These are phyloP conservation scores for Zizania palustris DNA, from an alignment of 202 grass and related monocot genomes.

Conservation along the genomic window DNA sequence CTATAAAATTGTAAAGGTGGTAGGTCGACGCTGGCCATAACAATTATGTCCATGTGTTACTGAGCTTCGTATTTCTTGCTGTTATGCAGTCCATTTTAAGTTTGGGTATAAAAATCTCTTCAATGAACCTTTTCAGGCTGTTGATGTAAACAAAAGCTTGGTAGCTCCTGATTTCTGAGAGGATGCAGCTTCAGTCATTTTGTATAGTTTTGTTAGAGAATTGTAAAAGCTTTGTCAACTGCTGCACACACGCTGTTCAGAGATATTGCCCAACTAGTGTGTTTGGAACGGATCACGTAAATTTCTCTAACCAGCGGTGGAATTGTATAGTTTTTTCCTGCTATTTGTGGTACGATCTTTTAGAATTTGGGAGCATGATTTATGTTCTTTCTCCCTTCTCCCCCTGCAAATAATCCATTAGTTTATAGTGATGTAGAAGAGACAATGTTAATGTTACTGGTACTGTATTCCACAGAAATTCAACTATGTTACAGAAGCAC, in stretches of 20 bases:
- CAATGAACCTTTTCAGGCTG: slow-evolving; percentile 23
- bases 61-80: neutral
- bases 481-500: neutral
- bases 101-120: slow-evolving; percentile 19
- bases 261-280: neutral
- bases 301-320: neutral
- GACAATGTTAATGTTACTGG: neutral
- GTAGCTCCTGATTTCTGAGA: neutral
- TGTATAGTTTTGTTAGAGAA: slow-evolving; percentile 7
- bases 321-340: neutral
- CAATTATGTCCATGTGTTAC: neutral
- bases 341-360: neutral
- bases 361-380: neutral
- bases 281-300: slow-evolving; percentile 14
- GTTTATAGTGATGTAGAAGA: neutral
- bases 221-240: slow-evolving; percentile 34
- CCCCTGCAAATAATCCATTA: neutral
- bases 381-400: neutral
- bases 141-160: neutral
- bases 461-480: neutral
- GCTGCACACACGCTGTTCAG: slow-evolving; percentile 16
- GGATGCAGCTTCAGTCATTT: neutral
- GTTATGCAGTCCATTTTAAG: neutral
- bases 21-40: no score
- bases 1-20: no score